Conservation (phyloP, 208 protist species). For the Wallacemonas sp. region DNA sequence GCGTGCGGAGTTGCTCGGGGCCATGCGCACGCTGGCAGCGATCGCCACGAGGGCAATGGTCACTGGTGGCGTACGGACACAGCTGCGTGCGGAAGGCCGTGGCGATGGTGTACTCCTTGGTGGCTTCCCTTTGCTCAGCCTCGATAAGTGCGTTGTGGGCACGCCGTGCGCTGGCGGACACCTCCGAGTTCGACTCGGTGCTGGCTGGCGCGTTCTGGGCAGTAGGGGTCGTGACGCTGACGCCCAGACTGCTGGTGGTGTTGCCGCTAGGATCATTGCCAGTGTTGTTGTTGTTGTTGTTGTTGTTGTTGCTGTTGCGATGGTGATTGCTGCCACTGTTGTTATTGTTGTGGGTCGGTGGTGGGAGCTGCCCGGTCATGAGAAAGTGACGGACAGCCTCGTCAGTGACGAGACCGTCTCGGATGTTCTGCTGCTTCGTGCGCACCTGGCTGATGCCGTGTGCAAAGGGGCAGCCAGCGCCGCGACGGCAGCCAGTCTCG, state of each 20-base stretch:
- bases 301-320: background rate
- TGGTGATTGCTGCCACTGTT: background rate
- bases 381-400: conserved; percentile 42
- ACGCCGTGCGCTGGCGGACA: background rate
- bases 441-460: conserved; percentile 67
- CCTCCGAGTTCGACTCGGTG: no score
- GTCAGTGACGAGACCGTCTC: conserved; percentile 60
- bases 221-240: no score
- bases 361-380: background rate
- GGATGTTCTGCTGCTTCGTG: conserved; percentile 55
- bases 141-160: conserved; percentile 2
- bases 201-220: no score
- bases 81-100: conserved; percentile 15
- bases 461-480: conserved; percentile 69
- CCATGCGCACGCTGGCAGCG: conserved; percentile 7
- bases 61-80: conserved; percentile 1
- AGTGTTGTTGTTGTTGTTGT: background rate
- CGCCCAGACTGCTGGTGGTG: no score
- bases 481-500: conserved; percentile 55
- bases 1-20: conserved; percentile 4
- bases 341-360: background rate
- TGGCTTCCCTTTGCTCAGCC: conserved; percentile 9
- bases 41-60: conserved; percentile 2
- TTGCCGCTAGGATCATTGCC: background rate
- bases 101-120: conserved; percentile 17